phyloP scores from a whole-genome alignment of 768 basidiomycete genomes.

The Amylocystis lapponica region DNA sequence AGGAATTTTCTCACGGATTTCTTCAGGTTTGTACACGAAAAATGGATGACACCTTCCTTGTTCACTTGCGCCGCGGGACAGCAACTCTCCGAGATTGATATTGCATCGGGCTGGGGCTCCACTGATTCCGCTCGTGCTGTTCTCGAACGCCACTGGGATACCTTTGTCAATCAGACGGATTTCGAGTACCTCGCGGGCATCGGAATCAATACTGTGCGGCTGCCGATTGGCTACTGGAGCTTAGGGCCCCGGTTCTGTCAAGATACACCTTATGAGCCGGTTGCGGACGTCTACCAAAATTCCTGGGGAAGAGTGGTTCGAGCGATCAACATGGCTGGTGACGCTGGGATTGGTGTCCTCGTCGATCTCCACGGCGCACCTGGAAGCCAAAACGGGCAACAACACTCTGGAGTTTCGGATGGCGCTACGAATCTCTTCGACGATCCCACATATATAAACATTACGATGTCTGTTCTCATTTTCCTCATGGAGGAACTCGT shows the following conservation, averaged over 20 bases:
- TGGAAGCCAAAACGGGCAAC: conserved; percentile 40
- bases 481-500: conserved; percentile 26
- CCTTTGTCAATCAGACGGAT: conserved; percentile 60
- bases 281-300: conserved; percentile 37
- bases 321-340: conserved; percentile 38
- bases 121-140: conserved; percentile 37
- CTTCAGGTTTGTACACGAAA: conserved; percentile 63
- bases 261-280: conserved; percentile 34
- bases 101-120: conserved; percentile 58
- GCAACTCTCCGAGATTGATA: conserved; percentile 53
- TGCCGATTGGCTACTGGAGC: conserved; percentile 49
- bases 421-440: conserved; percentile 35
- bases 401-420: conserved; percentile 40
- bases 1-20: not conserved
- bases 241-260: conserved; percentile 32
- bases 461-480: conserved; percentile 37
- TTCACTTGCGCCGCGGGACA: conserved; percentile 52
- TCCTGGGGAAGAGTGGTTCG: conserved; percentile 39
- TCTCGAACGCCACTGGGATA: conserved; percentile 71
- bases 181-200: conserved; percentile 53
- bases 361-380: conserved; percentile 51
- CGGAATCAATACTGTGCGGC: conserved; percentile 58
- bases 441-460: conserved; percentile 28
- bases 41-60: conserved; percentile 68
- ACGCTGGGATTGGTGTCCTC: conserved; percentile 41